Conservation (phyloP, 768 basidiomycete genomes). For the Pleurotus eryngii region DNA sequence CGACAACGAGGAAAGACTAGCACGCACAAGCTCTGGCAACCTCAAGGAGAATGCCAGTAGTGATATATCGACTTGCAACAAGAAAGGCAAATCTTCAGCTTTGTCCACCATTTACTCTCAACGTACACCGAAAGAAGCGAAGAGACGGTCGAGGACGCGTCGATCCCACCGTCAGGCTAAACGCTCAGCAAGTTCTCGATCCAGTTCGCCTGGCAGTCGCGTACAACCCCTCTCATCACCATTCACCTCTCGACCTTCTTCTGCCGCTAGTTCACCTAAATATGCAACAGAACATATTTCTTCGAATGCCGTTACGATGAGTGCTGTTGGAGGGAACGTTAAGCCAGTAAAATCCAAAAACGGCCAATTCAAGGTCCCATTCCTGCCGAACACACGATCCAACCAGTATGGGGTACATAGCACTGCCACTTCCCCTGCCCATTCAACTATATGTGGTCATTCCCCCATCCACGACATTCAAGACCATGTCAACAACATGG, state of each 20-base stretch:
- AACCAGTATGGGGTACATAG: neutral
- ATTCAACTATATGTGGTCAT: slow-evolving; percentile 6
- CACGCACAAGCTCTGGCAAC: slow-evolving; percentile 1
- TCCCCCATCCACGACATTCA: neutral
- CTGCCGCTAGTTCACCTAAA: slow-evolving; percentile 1
- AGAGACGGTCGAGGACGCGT: neutral
- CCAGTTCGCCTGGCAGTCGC: neutral
- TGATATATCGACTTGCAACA: neutral
- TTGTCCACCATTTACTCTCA: neutral
- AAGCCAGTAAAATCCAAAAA: neutral
- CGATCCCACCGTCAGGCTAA: neutral
- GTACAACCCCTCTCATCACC: neutral
- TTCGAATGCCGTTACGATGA: too few relatives aligned
- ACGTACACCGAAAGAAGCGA: neutral
- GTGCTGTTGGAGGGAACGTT: neutral
- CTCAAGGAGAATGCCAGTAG: neutral
- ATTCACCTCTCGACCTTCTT: slow-evolving; percentile 1
- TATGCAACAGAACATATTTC: too few relatives aligned
- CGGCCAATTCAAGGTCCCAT: slow-evolving; percentile 1
- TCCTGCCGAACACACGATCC: neutral
- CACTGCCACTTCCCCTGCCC: slow-evolving; percentile 1
- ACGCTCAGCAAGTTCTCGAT: neutral
- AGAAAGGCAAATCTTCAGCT: neutral
- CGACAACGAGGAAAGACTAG: neutral
- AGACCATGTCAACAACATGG: neutral